These are phyloP conservation scores for Calonectria pseudoturangicola DNA, from an alignment of 2,329 filamentous ascomycete genomes.

Conservation along the genomic window DNA sequence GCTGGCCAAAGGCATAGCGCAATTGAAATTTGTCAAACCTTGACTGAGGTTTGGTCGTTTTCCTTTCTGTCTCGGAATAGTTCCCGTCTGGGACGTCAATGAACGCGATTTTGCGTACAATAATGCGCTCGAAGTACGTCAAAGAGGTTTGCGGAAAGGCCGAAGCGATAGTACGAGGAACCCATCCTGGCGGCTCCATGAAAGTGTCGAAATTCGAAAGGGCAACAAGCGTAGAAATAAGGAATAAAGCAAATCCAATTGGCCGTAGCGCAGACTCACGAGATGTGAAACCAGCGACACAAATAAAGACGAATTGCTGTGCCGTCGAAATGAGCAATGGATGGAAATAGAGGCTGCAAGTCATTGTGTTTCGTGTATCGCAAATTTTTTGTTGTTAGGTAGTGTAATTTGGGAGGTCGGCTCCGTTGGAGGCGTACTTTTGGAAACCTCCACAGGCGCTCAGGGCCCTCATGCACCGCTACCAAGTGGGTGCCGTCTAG, in stretches of 20 bases:
- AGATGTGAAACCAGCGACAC: constrained; percentile 47
- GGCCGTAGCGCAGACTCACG: constrained; percentile 42
- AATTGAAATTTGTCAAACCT: constrained; percentile 24
- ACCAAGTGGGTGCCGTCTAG: too few species aligned
- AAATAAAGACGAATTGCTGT: constrained; percentile 51
- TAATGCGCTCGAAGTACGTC: constrained; percentile 50
- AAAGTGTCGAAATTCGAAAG: constrained; percentile 44
- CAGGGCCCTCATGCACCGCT: too few species aligned
- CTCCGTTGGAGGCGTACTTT: too few species aligned
- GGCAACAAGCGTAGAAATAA: constrained; percentile 45
- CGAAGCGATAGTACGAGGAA: constrained; percentile 44
- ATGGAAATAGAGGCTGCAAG: constrained; percentile 44
- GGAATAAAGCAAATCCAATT: constrained; percentile 45
- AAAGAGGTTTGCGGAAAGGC: constrained; percentile 48
- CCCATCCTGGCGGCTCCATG: constrained; percentile 49
- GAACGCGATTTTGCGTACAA: constrained; percentile 48
- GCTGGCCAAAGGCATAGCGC: constrained; percentile 48
- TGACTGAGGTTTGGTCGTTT: constrained; percentile 9
- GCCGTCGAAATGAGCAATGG: constrained; percentile 45
- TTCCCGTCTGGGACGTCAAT: constrained; percentile 29
- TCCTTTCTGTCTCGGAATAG: background rate
- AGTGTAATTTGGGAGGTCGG: too few species aligned
- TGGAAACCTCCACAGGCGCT: too few species aligned
- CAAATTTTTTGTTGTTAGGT: too few species aligned
- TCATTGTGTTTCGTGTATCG: constrained; percentile 37